A percentile compares a stretch with the other conserved stretches of the same genome.
phyloP scores from a whole-genome alignment of 495 filamentous ascomycete species.

The Penicillium soppii region DNA sequence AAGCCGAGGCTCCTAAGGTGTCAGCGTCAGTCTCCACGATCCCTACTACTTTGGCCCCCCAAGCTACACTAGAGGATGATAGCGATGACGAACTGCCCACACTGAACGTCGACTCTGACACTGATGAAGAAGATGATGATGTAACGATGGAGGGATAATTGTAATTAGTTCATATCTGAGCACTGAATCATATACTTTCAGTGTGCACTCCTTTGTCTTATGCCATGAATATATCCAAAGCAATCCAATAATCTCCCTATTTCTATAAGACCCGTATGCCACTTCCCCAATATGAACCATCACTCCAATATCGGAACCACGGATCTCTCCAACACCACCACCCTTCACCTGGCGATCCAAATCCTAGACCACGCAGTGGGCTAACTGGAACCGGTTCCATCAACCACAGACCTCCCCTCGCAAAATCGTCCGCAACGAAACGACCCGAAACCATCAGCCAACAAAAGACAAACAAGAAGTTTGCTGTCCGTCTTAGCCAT shows the following conservation, averaged over 20 bases:
- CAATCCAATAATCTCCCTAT: constrained; percentile 5
- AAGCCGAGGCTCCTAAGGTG: constrained; percentile 10
- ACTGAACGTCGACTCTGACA: constrained; percentile 47
- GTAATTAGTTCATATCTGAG: not conserved
- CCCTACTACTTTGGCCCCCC: constrained; percentile 3
- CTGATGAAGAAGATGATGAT: constrained; percentile 44
- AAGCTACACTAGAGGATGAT: constrained; percentile 29
- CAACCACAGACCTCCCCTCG: constrained; percentile 59
- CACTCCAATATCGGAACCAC: constrained; percentile 51
- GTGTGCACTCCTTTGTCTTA: not conserved
- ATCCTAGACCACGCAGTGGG: constrained; percentile 51
- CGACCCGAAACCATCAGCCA: constrained; percentile 60
- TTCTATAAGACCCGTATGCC: constrained; percentile 43
- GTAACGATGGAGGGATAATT: constrained; percentile 31
- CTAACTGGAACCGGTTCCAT: constrained; percentile 71
- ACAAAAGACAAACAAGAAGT: constrained; percentile 47
- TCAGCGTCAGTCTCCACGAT: constrained; percentile 10
- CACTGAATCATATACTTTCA: not conserved
- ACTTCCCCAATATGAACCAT: constrained; percentile 63
- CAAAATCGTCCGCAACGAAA: constrained; percentile 62
- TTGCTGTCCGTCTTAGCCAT: constrained; percentile 44
- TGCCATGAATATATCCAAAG: not conserved
- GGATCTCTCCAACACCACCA: constrained; percentile 57
- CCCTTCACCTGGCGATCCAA: constrained; percentile 46
- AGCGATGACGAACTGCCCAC: constrained; percentile 52